Evolutionary conservation across 2,329 filamentous ascomycete species (phyloP), one percentile per base, ranked within the genome.

Genomic region (Aspergillus jensenii): DNA sequence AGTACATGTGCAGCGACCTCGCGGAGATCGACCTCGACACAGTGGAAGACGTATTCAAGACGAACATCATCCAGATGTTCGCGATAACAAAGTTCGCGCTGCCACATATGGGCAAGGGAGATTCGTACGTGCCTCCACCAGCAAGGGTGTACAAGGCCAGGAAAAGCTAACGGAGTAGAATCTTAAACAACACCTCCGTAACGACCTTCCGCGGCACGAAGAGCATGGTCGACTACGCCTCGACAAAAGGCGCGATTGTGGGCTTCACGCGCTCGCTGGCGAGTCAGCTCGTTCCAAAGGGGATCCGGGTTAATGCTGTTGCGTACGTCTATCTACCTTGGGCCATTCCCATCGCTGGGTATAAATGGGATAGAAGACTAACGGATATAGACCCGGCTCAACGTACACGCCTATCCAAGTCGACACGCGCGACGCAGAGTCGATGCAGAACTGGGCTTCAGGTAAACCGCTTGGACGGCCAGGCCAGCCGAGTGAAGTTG

Each of bases 181-280:
- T 86, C 62, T 82, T 86, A 70, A 86, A 86, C 70, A 80, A 79
- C 1, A 79, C 81, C 1, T 84, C 82, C 0, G 76, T 81, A 0
- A 79, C 81, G n/a, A 78, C 80, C 1, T 85, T 84, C 70, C 76
- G 81, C 56, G 83, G 84, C 1, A 82, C 80, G 3, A 61, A 69
- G 0, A 59, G 67, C 17, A 79, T 84, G 73, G 65, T 85, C 2
- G 84, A 86, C 66, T 86, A 86, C 62, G 75, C 80, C 3, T 72
- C 82, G 9, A 85, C 82, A 6, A 87, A 87, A 65, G 84, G 82
- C 6, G 83, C 83, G 23, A 84, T 87, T 56, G 76, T 79, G 2
- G 79, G 79, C 0, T 86, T 86, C 62, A 86, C 84, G 0, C 74
- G 79, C 12, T 74, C 81, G 5, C 70, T 86, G 39, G 77, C 82